A percentile compares a stretch with the other conserved stretches of the same genome.
Conservation (phyloP, 495 filamentous ascomycete genomes). For the Rhypophila decipiens region DNA sequence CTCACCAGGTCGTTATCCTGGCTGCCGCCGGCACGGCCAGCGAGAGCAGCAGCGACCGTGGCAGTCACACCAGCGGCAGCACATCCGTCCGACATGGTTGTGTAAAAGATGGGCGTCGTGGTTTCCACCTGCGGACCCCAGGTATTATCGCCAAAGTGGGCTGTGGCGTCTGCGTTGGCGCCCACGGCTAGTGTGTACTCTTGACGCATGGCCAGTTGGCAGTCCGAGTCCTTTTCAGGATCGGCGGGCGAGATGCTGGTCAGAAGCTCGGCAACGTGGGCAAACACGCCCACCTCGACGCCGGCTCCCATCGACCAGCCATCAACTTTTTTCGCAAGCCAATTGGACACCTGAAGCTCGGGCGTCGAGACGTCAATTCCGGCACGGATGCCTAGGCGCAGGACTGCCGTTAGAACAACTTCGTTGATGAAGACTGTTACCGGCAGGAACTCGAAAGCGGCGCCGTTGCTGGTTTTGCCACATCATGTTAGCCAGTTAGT, state of each 20-base stretch:
- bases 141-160: conserved; percentile 33
- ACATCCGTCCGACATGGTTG: conserved; percentile 42
- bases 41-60: neutral
- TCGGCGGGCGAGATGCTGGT: conserved; percentile 37
- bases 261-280: conserved; percentile 47
- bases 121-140: conserved; percentile 46
- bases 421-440: conserved; percentile 35
- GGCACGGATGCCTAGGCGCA: conserved; percentile 39
- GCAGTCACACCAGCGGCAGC: conserved; percentile 19
- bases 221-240: conserved; percentile 23
- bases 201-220: conserved; percentile 37
- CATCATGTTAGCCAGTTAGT: too few species aligned
- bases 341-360: neutral
- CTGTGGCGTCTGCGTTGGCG: conserved; percentile 44
- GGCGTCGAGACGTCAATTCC: conserved; percentile 32
- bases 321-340: too few species aligned
- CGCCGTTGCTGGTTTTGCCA: conserved; percentile 48
- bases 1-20: neutral
- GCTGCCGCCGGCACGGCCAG: neutral
- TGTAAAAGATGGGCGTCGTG: conserved; percentile 47
- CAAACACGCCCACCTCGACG: conserved; percentile 40
- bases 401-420: conserved; percentile 35
- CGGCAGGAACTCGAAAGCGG: conserved; percentile 51
- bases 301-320: conserved; percentile 27
- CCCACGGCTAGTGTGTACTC: conserved; percentile 45